Evolutionary conservation across 1,284 basidiomycete species (phyloP).

Genomic region (Fomitopsis pinicola): DNA sequence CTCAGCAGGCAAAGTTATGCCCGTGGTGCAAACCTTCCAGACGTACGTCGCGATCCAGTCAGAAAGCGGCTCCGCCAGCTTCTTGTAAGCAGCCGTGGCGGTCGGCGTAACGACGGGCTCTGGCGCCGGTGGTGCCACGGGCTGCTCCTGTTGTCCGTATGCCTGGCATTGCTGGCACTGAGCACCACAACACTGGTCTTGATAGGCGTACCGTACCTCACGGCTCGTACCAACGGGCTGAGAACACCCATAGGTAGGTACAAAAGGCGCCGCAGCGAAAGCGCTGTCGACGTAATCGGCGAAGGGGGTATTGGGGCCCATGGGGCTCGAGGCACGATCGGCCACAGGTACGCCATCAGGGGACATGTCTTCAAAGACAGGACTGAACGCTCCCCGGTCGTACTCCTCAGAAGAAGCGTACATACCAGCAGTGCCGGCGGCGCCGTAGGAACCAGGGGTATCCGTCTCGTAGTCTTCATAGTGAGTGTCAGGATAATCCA

Average conservation of each 20-base stretch:
- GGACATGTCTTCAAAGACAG: constrained; percentile 63
- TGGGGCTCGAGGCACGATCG: constrained; percentile 59
- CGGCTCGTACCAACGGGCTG: constrained; percentile 13
- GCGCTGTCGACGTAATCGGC: constrained; percentile 70
- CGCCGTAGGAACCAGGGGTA: constrained; percentile 10
- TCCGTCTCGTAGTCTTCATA: constrained; percentile 11
- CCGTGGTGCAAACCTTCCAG: constrained; percentile 75
- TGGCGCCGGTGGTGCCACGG: constrained; percentile 20
- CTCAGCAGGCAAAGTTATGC: constrained; percentile 47
- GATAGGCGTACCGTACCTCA: constrained; percentile 16
- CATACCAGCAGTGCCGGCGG: constrained; percentile 1
- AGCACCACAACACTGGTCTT: constrained; percentile 21
- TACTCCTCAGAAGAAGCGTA: constrained; percentile 18
- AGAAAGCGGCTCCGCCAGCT: constrained; percentile 67
- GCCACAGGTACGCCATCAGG: constrained; percentile 46
- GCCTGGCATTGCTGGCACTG: constrained; percentile 26
- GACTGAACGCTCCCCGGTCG: constrained; percentile 52
- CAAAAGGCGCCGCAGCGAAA: constrained; percentile 39
- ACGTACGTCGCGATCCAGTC: constrained; percentile 75
- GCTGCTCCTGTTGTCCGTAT: constrained; percentile 16
- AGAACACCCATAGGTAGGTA: constrained; percentile 6
- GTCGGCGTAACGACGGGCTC: constrained; percentile 45
- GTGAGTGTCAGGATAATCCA: constrained; percentile 16
- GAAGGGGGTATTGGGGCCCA: constrained; percentile 71
- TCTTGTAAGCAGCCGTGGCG: constrained; percentile 59